A percentile compares a stretch with the other conserved stretches of the same genome.
phyloP scores from a whole-genome alignment of 805 yeast genomes.

The Pichia deserticola region DNA sequence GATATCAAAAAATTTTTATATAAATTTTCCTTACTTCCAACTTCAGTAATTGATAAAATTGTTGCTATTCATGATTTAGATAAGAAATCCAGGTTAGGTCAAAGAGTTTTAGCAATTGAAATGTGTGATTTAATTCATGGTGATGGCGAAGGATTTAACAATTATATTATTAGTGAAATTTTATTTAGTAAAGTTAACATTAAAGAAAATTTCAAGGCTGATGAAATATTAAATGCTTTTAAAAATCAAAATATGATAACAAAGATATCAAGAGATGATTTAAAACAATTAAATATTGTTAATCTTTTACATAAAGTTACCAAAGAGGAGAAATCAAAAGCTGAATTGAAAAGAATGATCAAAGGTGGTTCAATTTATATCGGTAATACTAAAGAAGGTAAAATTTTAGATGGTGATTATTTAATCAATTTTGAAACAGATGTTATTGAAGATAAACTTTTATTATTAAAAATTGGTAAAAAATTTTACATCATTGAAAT shows the following conservation, averaged over 20 bases:
- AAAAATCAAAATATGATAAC: conserved; percentile 48
- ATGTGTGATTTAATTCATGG: conserved; percentile 88
- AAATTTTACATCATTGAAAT: conserved; percentile 52
- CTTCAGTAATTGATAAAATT: conserved; percentile 46
- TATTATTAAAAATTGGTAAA: conserved; percentile 72
- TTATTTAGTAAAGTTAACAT: conserved; percentile 35
- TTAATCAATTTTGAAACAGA: conserved; percentile 37
- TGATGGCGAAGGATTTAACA: conserved; percentile 59
- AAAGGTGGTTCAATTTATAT: conserved; percentile 66
- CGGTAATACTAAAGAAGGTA: conserved; percentile 48
- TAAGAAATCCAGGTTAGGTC: conserved; percentile 67
- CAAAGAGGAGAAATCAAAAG: conserved; percentile 37
- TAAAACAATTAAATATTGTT: conserved; percentile 35
- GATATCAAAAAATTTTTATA: conserved; percentile 64
- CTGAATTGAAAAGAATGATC: conserved; percentile 39
- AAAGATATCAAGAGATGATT: conserved; percentile 27
- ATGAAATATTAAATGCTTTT: conserved; percentile 49
- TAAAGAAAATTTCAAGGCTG: conserved; percentile 35
- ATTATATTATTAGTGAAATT: conserved; percentile 59
- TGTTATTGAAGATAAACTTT: conserved; percentile 50
- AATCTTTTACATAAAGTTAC: conserved; percentile 43
- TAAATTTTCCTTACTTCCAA: conserved; percentile 73
- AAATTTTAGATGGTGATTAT: conserved; percentile 42
- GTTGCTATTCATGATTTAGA: conserved; percentile 44
- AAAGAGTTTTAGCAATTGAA: conserved; percentile 70